phyloP scores from a whole-genome alignment of 1,139 yeast genomes.

The Casaregolazyma lundiana region DNA sequence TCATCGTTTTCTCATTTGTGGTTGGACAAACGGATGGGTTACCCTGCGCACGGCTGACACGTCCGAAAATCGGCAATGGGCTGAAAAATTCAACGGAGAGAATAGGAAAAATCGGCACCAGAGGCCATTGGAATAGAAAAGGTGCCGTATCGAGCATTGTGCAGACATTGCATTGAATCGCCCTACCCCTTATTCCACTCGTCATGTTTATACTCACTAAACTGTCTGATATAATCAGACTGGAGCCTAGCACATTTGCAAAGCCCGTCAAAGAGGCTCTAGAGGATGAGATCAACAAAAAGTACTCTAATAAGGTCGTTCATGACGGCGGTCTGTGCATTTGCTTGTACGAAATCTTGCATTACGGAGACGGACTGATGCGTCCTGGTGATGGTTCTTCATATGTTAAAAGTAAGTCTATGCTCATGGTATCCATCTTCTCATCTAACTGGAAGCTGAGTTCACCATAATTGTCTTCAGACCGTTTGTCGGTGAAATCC shows the following conservation, averaged over 20 bases:
- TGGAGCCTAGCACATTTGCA: slow-evolving; percentile 82
- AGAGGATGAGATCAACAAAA: slow-evolving; percentile 73
- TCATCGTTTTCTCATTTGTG: slow-evolving; percentile 8
- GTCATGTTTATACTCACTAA: slow-evolving; percentile 82
- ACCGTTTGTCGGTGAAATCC: slow-evolving; percentile 91
- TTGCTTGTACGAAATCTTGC: slow-evolving; percentile 75
- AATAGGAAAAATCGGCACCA: neutral
- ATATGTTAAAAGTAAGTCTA: slow-evolving; percentile 48
- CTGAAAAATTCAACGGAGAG: neutral
- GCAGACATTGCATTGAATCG: too few species aligned
- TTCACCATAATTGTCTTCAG: slow-evolving; percentile 81
- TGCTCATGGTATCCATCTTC: neutral
- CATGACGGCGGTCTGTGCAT: slow-evolving; percentile 80
- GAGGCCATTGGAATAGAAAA: too few species aligned
- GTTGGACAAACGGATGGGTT: slow-evolving; percentile 3
- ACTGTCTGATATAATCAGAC: slow-evolving; percentile 75
- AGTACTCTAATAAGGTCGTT: slow-evolving; percentile 74
- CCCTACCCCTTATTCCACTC: too few species aligned
- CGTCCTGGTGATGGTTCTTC: slow-evolving; percentile 97
- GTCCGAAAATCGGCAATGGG: neutral
- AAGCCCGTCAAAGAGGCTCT: slow-evolving; percentile 67
- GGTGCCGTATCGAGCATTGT: too few species aligned
- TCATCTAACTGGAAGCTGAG: slow-evolving; percentile 37
- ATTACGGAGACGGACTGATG: slow-evolving; percentile 79
- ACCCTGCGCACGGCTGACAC: slow-evolving; percentile 6